These are phyloP conservation scores for Tolypocladium ovalisporum DNA, from an alignment of 2,329 filamentous ascomycete genomes.

Conservation along the genomic window DNA sequence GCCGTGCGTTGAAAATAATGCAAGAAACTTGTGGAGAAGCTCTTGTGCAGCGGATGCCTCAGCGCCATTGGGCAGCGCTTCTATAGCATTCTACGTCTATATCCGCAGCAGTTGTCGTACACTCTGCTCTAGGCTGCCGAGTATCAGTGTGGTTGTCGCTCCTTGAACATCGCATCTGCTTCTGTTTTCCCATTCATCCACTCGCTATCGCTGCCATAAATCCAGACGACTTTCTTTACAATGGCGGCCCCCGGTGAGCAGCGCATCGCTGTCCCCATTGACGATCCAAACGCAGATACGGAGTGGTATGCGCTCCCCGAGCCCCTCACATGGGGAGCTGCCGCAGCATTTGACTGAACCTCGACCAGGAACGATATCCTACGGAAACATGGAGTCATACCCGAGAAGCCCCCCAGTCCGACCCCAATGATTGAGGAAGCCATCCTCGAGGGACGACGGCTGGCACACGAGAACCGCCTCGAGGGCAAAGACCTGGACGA, in stretches of 20 bases:
- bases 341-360: conserved; percentile 11
- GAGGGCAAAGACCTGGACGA: conserved; percentile 94
- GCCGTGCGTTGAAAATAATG: conserved; percentile 4
- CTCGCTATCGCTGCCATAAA: background rate
- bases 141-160: background rate
- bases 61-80: background rate
- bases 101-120: background rate
- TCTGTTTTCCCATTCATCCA: background rate
- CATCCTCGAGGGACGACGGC: conserved; percentile 66
- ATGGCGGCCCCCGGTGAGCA: conserved; percentile 56
- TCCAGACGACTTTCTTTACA: conserved; percentile 2
- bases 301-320: conserved; percentile 59
- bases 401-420: conserved; percentile 92
- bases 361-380: conserved; percentile 86
- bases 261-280: conserved; percentile 70
- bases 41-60: conserved; percentile 4
- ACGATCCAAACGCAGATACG: conserved; percentile 92
- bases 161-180: background rate
- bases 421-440: conserved; percentile 96
- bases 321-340: conserved; percentile 9
- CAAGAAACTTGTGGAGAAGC: conserved; percentile 1
- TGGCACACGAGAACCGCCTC: conserved; percentile 84
- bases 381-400: conserved; percentile 90
- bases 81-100: background rate
- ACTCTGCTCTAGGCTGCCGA: background rate